Percentiles rank a stretch among this genome's conserved stretches.
Conservation (phyloP, 106 monocot species). For the Iris macrosiphon region DNA sequence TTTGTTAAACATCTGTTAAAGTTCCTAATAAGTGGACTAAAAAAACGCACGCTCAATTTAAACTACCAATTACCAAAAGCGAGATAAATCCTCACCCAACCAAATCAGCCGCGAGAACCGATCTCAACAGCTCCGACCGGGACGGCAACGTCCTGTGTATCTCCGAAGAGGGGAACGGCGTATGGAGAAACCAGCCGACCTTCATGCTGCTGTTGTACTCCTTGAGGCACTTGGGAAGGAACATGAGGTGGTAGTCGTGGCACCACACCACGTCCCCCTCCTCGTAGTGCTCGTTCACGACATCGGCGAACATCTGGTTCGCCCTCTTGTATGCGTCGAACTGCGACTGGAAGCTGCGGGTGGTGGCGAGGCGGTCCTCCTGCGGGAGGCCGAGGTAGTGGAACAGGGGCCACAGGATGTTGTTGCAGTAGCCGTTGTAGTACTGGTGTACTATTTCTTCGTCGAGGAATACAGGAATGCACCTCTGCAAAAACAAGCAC, state of each 20-base stretch:
- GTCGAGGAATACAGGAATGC: constrained; percentile 90
- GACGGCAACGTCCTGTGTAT: constrained; percentile 85
- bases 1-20: neutral
- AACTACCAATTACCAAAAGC: neutral
- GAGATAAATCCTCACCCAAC: constrained; percentile 51
- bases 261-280: constrained; percentile 96
- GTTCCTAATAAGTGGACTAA: neutral
- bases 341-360: constrained; percentile 87
- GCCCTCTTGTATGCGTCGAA: constrained; percentile 87
- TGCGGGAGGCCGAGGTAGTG: constrained; percentile 90
- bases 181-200: constrained; percentile 94
- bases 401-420: constrained; percentile 90
- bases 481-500: constrained; percentile 47
- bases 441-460: constrained; percentile 95
- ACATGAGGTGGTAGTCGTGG: constrained; percentile 96
- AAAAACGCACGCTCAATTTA: no score
- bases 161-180: constrained; percentile 92
- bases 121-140: constrained; percentile 72
- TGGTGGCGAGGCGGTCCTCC: constrained; percentile 83
- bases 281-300: constrained; percentile 75
- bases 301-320: constrained; percentile 92
- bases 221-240: constrained; percentile 84
- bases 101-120: constrained; percentile 81
- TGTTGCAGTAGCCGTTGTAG: constrained; percentile 97
- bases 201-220: constrained; percentile 41